Evolutionary conservation across 2,329 filamentous ascomycete species (phyloP).

Genomic region (Colletotrichum lentis): DNA sequence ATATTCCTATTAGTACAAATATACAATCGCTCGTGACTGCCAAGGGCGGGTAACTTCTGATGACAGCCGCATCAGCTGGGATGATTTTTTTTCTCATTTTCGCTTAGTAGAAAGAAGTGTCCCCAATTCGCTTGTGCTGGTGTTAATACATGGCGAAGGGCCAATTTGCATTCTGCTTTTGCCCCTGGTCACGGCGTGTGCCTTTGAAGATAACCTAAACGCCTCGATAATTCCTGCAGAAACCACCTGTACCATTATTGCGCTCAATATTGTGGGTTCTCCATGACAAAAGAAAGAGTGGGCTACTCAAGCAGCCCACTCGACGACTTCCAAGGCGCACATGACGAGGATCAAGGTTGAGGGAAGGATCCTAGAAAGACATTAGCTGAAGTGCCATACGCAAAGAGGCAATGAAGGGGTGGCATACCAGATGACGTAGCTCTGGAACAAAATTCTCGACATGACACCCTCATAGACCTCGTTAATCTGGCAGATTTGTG

Average conservation of each 20-base stretch:
- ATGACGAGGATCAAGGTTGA: constrained; percentile 91
- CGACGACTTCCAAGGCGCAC: constrained; percentile 88
- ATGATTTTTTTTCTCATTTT: background rate
- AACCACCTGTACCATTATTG: background rate
- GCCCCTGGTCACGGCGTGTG: background rate
- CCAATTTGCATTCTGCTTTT: constrained; percentile 3
- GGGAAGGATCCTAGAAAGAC: constrained; percentile 77
- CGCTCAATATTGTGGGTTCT: background rate
- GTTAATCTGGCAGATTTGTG: constrained; percentile 99
- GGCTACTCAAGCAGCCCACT: constrained; percentile 71
- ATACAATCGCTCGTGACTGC: constrained; percentile 1
- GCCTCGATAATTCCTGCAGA: background rate
- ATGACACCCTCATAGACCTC: constrained; percentile 95
- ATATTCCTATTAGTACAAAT: constrained; percentile 1
- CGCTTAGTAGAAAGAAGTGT: background rate
- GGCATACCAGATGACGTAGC: constrained; percentile 89
- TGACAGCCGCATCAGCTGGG: background rate
- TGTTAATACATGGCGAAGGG: constrained; percentile 11
- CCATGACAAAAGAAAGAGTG: constrained; percentile 7
- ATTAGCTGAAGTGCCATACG: constrained; percentile 36
- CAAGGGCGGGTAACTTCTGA: background rate
- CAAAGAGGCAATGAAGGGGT: constrained; percentile 4
- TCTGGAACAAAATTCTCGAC: constrained; percentile 92
- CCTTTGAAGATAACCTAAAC: constrained; percentile 10
- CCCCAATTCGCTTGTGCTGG: background rate